Evolutionary conservation across 75 land plant species (phyloP).

Genomic region (Sequoia sempervirens): DNA sequence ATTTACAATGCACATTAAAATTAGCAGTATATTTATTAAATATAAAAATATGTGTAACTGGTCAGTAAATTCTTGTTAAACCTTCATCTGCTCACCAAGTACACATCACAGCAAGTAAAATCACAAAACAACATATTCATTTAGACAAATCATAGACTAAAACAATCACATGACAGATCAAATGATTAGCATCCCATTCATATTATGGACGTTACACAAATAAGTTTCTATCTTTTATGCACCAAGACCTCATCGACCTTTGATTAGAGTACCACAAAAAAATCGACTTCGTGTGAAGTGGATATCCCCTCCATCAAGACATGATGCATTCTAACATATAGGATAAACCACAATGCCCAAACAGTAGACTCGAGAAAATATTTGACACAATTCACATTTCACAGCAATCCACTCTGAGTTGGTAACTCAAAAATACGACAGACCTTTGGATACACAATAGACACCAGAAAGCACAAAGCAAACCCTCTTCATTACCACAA

Average conservation of each 20-base stretch:
- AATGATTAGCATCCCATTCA: not conserved
- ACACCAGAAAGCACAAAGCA: not conserved
- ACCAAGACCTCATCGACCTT: not conserved
- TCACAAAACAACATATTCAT: not conserved
- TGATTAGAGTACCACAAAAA: too few species aligned
- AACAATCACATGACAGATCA: not conserved
- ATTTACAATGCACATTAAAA: not conserved
- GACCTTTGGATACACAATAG: not conserved
- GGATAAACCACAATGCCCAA: too few species aligned
- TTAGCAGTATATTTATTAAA: not conserved
- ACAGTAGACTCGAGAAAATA: too few species aligned
- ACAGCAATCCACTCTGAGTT: too few species aligned
- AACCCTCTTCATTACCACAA: not conserved
- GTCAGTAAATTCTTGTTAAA: not conserved
- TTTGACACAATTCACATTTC: too few species aligned
- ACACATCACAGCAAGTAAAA: not conserved
- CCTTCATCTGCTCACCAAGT: not conserved
- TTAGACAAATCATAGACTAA: not conserved
- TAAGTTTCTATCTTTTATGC: too few species aligned
- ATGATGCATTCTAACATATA: not conserved
- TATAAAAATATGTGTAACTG: not conserved
- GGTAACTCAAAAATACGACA: not conserved
- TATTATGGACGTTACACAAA: not conserved
- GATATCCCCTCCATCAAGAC: not conserved
- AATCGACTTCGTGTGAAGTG: not conserved